Base-by-base conservation (phyloP, 768 basidiomycete species). In the Mycena polygramma region DNA sequence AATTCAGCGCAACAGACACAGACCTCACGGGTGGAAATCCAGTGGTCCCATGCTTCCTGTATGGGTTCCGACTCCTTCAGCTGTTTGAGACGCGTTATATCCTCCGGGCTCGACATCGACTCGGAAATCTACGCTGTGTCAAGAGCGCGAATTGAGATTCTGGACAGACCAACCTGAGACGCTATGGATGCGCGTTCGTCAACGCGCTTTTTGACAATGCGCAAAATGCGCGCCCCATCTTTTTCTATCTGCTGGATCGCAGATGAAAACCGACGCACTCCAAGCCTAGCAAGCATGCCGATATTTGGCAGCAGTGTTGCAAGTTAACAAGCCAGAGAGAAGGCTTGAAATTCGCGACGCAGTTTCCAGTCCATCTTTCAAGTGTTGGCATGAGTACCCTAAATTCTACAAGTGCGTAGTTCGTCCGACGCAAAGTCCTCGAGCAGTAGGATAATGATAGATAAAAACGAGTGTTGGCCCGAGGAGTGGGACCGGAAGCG, bases 31-130 rank as follows among this genome's bases (percentile, higher is more conserved):
- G 87, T 84, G n/a, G 81, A 79, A 24, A 76, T 76, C 89, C 91
- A 95, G 26, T 84, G 78, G 36, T 88, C 80, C 94, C 94, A 97
- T 13, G 91, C 91, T 14, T 83, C 78, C 45, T 88, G 85, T 4
- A 96, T 81, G 2, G 89, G 85, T 72, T 94, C 92, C 15, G 91
- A 78, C 65, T 94, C 92, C 72, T 92, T 92, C 52, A 92, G 78
- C 30, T 88, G 84, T 70, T 90, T 90, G 1, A 92, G 85, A 13
- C 84, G 81, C 13, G 81, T 78, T 62, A 94, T 88, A 71, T 92
- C 90, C 52, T 88, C 88, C 10, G 84, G 81, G 19, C 86, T 84
- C 5, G 88, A 85, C 79, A 87, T 82, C 59, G 85, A 81, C 13
- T 87, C 86, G 5, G 89, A 86, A 26, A 90, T 78, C 90, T 91